Evolutionary conservation across 306 rosid genomes (phyloP).

Genomic region (Inga laurina): DNA sequence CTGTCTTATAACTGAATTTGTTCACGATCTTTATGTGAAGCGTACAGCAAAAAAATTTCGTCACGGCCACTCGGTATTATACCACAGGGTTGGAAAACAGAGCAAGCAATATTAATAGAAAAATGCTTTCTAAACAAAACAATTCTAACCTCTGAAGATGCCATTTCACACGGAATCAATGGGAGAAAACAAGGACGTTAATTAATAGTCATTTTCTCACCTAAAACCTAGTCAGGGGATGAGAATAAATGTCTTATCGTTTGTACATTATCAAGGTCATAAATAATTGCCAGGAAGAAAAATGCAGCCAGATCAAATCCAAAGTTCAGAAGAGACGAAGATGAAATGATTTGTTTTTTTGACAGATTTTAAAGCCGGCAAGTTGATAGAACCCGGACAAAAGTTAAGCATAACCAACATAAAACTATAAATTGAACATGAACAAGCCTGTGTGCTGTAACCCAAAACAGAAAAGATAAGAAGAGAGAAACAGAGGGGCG

Average conservation of each 20-base stretch:
- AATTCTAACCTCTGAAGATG: neutral
- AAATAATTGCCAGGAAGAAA: conserved; percentile 2
- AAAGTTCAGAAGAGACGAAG: neutral
- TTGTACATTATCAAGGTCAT: too few species aligned
- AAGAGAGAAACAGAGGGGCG: neutral
- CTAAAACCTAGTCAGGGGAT: neutral
- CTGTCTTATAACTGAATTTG: neutral
- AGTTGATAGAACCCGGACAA: neutral
- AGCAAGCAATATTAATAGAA: neutral
- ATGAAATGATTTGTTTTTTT: neutral
- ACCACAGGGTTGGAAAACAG: conserved; percentile 26
- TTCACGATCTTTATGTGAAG: neutral
- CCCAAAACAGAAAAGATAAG: neutral
- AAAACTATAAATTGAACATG: neutral
- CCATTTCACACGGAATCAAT: conserved; percentile 5
- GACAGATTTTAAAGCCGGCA: neutral
- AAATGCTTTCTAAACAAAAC: neutral
- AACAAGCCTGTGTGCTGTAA: conserved; percentile 1
- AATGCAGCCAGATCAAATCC: conserved; percentile 18
- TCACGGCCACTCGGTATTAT: conserved; percentile 8
- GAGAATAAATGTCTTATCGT: neutral
- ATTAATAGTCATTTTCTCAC: conserved; percentile 4
- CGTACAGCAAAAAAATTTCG: neutral
- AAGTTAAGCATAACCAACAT: neutral
- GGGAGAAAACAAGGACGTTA: neutral